These are phyloP conservation scores for Scutellaria galericulata DNA, from an alignment of 257 asterid species.

Conservation along the genomic window DNA sequence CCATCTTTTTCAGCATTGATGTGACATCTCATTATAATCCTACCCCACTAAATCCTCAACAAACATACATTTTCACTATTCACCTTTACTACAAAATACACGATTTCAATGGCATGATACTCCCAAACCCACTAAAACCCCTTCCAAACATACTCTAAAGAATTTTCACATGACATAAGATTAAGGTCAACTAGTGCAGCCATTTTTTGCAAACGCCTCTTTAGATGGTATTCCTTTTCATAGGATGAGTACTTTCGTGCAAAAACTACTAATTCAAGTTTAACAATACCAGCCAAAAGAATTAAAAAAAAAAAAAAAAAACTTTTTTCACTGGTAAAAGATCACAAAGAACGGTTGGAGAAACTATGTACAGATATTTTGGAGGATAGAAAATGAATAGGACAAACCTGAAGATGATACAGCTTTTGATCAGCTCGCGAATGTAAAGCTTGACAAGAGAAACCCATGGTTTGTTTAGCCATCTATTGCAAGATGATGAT, in stretches of 20 bases:
- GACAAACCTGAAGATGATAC: slow-evolving; percentile 94
- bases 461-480: slow-evolving; percentile 99
- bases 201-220: neutral
- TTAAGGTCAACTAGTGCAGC: neutral
- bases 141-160: neutral
- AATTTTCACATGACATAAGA: neutral
- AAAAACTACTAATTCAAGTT: slow-evolving; percentile 16
- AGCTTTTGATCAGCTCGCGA: slow-evolving; percentile 97
- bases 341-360: slow-evolving; percentile 3
- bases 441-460: slow-evolving; percentile 77
- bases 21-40: no score
- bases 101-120: no score
- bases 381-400: slow-evolving; percentile 17
- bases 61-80: no score
- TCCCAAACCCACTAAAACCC: no score
- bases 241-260: neutral
- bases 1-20: no score
- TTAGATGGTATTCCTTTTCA: neutral
- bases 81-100: no score
- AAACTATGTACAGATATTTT: slow-evolving; percentile 1
- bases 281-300: slow-evolving; percentile 5
- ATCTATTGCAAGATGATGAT: slow-evolving; percentile 57
- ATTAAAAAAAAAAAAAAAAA: neutral
- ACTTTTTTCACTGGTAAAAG: slow-evolving; percentile 18
- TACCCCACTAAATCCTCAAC: no score